Percentiles rank a stretch among this genome's conserved stretches.
These are phyloP conservation scores for Diaporthe helianthi DNA, from an alignment of 2,329 filamentous ascomycete genomes.

Conservation along the genomic window DNA sequence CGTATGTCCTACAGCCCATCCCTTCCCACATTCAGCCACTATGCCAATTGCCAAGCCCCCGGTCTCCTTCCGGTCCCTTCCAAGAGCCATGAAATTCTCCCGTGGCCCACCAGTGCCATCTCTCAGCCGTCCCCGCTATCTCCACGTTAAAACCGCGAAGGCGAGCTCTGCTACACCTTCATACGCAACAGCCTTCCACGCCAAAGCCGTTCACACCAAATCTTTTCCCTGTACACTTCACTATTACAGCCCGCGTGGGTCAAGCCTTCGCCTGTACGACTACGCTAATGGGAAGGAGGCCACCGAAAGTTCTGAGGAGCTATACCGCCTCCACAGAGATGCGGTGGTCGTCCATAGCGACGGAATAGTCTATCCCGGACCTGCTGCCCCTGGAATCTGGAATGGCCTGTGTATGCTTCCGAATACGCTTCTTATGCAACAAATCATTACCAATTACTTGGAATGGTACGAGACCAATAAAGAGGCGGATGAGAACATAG, in stretches of 20 bases:
- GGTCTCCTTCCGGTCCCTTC: neutral
- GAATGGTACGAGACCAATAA: constrained; percentile 3
- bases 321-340: neutral
- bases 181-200: constrained; percentile 1
- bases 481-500: neutral
- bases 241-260: neutral
- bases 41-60: neutral
- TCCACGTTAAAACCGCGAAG: neutral
- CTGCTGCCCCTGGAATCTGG: neutral
- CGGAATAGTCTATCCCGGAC: neutral
- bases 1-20: neutral
- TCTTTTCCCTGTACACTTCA: constrained; percentile 3
- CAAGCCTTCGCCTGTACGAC: neutral
- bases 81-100: neutral
- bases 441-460: neutral
- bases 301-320: neutral
- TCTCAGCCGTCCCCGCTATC: neutral
- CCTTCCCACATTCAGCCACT: neutral
- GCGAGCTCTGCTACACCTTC: neutral
- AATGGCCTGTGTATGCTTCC: constrained; percentile 4
- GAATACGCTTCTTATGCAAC: constrained; percentile 3
- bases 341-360: constrained; percentile 2
- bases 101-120: neutral
- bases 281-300: neutral
- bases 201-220: neutral